phyloP scores from a whole-genome alignment of 2,329 filamentous ascomycete species.

The Colletotrichum spaethianum region DNA sequence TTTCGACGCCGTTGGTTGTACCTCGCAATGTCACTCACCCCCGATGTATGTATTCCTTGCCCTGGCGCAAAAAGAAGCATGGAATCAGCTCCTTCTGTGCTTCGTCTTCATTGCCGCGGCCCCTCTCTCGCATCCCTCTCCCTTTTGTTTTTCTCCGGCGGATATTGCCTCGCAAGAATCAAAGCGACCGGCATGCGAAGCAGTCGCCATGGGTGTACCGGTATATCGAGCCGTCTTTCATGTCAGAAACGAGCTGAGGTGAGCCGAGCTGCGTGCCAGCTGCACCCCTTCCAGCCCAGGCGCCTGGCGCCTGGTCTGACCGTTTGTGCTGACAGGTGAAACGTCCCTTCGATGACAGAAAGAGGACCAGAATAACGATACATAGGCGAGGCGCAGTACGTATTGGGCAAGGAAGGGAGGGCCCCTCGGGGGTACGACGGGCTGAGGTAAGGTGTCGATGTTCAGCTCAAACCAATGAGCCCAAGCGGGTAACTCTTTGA shows the following conservation, averaged over 20 bases:
- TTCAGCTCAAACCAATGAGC: background rate
- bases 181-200: background rate
- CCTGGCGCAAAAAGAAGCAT: background rate
- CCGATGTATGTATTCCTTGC: background rate
- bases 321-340: background rate
- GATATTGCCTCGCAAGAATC: background rate
- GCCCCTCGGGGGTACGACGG: background rate
- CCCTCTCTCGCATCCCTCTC: background rate
- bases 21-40: background rate
- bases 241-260: background rate
- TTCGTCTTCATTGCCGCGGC: background rate
- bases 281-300: slow-evolving; percentile 5
- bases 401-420: background rate
- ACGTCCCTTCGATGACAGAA: background rate
- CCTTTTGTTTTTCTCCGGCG: background rate
- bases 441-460: background rate
- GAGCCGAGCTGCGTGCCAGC: slow-evolving; percentile 9
- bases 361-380: background rate
- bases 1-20: background rate
- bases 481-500: background rate
- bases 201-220: background rate
- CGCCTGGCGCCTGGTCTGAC: slow-evolving; percentile 9
- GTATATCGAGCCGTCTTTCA: background rate
- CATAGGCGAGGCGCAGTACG: background rate
- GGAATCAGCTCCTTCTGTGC: background rate